These are phyloP conservation scores for Candida maris DNA, from an alignment of 805 yeast species.

Conservation along the genomic window DNA sequence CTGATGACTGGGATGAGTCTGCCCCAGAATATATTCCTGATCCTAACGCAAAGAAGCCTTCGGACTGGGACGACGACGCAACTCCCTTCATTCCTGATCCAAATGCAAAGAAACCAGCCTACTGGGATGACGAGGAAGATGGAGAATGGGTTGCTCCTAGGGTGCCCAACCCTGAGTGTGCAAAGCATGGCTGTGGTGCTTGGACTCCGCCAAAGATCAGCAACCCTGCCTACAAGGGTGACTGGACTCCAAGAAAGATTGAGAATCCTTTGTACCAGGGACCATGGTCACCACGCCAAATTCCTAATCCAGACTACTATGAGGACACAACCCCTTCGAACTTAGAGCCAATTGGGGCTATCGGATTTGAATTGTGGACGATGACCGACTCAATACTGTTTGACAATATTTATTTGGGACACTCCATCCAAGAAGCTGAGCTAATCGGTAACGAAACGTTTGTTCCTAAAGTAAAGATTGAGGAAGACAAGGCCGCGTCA, in stretches of 20 bases:
- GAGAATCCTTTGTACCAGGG: constrained; percentile 79
- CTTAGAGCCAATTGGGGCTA: constrained; percentile 66
- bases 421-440: constrained; percentile 82
- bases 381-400: constrained; percentile 73
- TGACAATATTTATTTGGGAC: constrained; percentile 84
- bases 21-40: constrained; percentile 65
- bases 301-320: constrained; percentile 67
- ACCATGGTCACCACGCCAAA: constrained; percentile 63
- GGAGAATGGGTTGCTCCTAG: constrained; percentile 79
- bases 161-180: constrained; percentile 72
- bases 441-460: constrained; percentile 74
- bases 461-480: constrained; percentile 49
- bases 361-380: constrained; percentile 90
- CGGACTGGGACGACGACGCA: constrained; percentile 70
- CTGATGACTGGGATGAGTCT: constrained; percentile 80
- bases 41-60: constrained; percentile 66
- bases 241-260: constrained; percentile 68
- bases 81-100: constrained; percentile 65
- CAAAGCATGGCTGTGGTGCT: constrained; percentile 69
- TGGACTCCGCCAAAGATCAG: constrained; percentile 68
- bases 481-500: constrained; percentile 39
- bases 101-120: constrained; percentile 59
- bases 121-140: constrained; percentile 89
- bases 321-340: constrained; percentile 57
- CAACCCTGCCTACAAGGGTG: constrained; percentile 73